These are phyloP conservation scores for Thermomucor indicae-seudaticae DNA, from an alignment of 371 early-diverging fungal genomes.

Conservation along the genomic window DNA sequence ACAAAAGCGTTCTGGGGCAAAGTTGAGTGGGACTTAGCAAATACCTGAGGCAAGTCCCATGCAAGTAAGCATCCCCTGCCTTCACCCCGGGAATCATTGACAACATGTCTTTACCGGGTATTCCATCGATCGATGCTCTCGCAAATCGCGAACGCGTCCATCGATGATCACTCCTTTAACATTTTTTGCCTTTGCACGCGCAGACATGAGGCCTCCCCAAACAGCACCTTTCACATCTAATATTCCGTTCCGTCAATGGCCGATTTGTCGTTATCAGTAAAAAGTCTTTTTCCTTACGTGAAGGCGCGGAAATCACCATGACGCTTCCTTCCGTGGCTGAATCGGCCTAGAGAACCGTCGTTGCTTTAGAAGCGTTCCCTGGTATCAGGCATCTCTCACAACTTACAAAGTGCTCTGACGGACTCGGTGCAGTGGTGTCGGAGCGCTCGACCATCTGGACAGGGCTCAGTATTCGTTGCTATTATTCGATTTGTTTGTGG, in stretches of 20 bases:
- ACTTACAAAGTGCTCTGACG: slow-evolving; percentile 58
- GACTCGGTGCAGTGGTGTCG: slow-evolving; percentile 42
- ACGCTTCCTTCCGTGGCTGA: slow-evolving; percentile 52
- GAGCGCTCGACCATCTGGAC: slow-evolving; percentile 51
- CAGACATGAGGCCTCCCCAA: slow-evolving; percentile 82
- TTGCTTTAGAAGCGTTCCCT: no score
- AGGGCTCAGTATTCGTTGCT: no score
- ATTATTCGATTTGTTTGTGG: no score
- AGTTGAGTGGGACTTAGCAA: slow-evolving; percentile 60
- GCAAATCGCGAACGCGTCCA: slow-evolving; percentile 72
- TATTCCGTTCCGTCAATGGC: background rate
- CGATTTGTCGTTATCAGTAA: background rate
- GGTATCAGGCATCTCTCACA: no score
- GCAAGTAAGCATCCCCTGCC: background rate
- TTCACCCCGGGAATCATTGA: slow-evolving; percentile 1
- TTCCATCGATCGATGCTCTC: slow-evolving; percentile 56
- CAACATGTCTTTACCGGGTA: slow-evolving; percentile 51
- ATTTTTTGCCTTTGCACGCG: slow-evolving; percentile 62
- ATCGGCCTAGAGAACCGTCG: no score
- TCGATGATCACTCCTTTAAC: slow-evolving; percentile 71
- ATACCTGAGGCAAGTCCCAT: slow-evolving; percentile 37
- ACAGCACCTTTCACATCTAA: slow-evolving; percentile 62
- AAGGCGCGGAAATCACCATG: slow-evolving; percentile 68
- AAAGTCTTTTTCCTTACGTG: slow-evolving; percentile 16
- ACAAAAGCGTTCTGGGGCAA: slow-evolving; percentile 68